phyloP scores from a whole-genome alignment of 179 eudicot genomes.

The Silene vulgaris region DNA sequence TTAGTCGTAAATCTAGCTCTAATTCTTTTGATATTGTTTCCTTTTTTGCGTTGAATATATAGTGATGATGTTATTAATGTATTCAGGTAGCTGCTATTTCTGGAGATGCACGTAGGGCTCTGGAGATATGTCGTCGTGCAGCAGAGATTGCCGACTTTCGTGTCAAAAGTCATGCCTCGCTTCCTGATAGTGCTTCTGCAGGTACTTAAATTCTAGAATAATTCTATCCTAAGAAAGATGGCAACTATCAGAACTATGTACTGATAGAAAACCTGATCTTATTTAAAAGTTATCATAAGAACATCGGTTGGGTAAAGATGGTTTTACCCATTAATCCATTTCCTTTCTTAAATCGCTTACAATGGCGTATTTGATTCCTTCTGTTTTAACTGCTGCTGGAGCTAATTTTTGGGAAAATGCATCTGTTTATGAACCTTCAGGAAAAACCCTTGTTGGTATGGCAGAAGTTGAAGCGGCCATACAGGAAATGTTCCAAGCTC shows the following conservation, averaged over 20 bases:
- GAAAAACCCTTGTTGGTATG: slow-evolving; percentile 64
- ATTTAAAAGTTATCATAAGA: not conserved
- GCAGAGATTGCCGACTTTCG: slow-evolving; percentile 89
- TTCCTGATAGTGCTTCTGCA: slow-evolving; percentile 33
- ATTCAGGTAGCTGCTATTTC: slow-evolving; percentile 93
- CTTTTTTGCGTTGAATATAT: not conserved
- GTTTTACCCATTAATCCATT: not conserved
- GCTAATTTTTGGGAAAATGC: not conserved
- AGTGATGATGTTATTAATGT: slow-evolving; percentile 3
- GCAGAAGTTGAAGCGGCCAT: slow-evolving; percentile 89
- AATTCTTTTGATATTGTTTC: not conserved
- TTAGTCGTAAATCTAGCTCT: not conserved
- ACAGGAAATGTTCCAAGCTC: slow-evolving; percentile 98
- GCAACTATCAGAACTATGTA: too few relatives aligned
- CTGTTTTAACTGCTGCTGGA: not conserved
- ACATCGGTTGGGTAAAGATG: not conserved
- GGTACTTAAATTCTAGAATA: slow-evolving; percentile 35
- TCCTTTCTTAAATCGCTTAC: too few relatives aligned
- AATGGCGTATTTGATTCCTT: not conserved
- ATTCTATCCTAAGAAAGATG: slow-evolving; percentile 1
- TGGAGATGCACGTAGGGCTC: slow-evolving; percentile 97
- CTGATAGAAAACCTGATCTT: too few relatives aligned
- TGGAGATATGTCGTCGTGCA: slow-evolving; percentile 96
- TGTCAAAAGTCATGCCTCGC: slow-evolving; percentile 42
- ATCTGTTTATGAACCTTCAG: slow-evolving; percentile 36